Percentiles rank a stretch among this genome's conserved stretches.
Evolutionary conservation across 768 basidiomycete genomes (phyloP).

Genomic region (Russula compacta): DNA sequence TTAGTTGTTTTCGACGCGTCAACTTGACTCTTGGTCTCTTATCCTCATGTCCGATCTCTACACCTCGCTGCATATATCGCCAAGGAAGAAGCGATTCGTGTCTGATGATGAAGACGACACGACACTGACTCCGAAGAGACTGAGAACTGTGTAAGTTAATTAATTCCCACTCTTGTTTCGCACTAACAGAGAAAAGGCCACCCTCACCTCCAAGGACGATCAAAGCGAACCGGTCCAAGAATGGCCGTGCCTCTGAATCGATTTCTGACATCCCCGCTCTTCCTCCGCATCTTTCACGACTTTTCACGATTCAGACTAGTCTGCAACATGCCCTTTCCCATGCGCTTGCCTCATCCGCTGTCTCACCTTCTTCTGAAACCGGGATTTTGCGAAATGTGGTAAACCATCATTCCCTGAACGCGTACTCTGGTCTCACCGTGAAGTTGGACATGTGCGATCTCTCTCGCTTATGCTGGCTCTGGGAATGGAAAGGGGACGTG

Average conservation of each 20-base stretch:
- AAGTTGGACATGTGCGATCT: constrained; percentile 63
- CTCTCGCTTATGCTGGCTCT: constrained; percentile 73
- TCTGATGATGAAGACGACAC: constrained; percentile 42
- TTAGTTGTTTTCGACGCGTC: background rate
- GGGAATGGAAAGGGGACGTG: constrained; percentile 71
- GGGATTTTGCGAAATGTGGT: constrained; percentile 71
- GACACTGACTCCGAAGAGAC: constrained; percentile 59
- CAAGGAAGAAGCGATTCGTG: constrained; percentile 56
- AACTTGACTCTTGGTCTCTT: background rate
- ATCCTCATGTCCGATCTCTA: constrained; percentile 50
- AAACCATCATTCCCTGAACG: constrained; percentile 62
- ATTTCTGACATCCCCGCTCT: constrained; percentile 28
- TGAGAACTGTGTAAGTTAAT: constrained; percentile 42
- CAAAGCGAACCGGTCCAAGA: constrained; percentile 25
- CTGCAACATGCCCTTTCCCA: constrained; percentile 79
- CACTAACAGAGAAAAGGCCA: constrained; percentile 32
- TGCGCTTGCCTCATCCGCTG: constrained; percentile 74
- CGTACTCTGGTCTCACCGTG: constrained; percentile 57
- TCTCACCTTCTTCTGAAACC: constrained; percentile 66
- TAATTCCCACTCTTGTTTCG: constrained; percentile 2
- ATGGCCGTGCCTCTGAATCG: constrained; percentile 11
- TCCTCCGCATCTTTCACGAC: constrained; percentile 51
- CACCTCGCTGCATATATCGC: constrained; percentile 53
- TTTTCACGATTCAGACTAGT: constrained; percentile 54
- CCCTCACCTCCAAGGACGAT: constrained; percentile 49